phyloP scores from a whole-genome alignment of 495 filamentous ascomycete species.

The Lasiosphaeria hispida region DNA sequence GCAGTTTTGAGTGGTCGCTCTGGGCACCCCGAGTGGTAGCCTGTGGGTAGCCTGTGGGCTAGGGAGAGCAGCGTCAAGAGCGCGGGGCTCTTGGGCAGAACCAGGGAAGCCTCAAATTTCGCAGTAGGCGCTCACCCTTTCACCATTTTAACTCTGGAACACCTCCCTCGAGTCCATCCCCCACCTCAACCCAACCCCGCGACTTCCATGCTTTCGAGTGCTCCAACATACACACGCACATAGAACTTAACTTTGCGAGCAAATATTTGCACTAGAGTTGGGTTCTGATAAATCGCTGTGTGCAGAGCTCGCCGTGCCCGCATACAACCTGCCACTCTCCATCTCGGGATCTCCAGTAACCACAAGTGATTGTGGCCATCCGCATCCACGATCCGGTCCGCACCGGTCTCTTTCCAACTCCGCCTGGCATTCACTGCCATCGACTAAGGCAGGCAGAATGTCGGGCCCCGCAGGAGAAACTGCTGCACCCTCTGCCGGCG shows the following conservation, averaged over 20 bases:
- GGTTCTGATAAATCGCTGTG: too few relatives aligned
- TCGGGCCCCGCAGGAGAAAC: constrained; percentile 27
- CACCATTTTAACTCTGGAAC: constrained; percentile 6
- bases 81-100: constrained; percentile 6
- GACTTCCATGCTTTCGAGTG: constrained; percentile 1
- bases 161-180: background rate
- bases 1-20: background rate
- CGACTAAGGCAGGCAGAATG: constrained; percentile 28
- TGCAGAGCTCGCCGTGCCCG: too few relatives aligned
- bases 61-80: background rate
- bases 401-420: constrained; percentile 14
- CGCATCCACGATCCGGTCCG: constrained; percentile 9
- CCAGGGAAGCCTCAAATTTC: background rate
- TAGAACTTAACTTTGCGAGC: background rate
- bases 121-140: constrained; percentile 3
- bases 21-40: background rate
- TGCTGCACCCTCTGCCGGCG: constrained; percentile 19
- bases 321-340: too few relatives aligned
- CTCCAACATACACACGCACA: background rate
- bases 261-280: too few relatives aligned
- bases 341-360: too few relatives aligned
- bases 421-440: constrained; percentile 22
- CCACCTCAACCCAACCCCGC: background rate
- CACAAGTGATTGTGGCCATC: background rate
- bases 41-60: background rate